Base-by-base conservation (phyloP, 1,284 basidiomycete genomes). In the Apiotrichum domesticum region DNA sequence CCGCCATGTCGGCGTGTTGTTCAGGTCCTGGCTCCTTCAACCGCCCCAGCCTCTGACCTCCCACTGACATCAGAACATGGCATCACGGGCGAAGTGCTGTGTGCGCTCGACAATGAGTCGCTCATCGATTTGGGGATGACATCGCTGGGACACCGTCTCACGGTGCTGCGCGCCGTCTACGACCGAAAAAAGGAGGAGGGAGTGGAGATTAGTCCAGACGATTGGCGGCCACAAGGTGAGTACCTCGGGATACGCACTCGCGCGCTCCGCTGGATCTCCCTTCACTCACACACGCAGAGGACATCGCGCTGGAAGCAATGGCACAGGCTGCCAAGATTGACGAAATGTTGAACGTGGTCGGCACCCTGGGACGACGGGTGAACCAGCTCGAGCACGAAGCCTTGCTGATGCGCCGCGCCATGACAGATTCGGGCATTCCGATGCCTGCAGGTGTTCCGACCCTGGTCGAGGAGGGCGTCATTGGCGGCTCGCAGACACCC, bases 211-310 rank as follows among this genome's bases (percentile, higher is more conserved):
- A 88, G 89, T 56, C 80, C 87, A 42, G 88, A 90, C 62, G 84
- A 91, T 66, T 97, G 93, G 77, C 82, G 91, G 33, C 93, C 93
- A 29, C 90, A 89, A 64, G 93, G 92, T 92, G 72, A 70, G 88
- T 78, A n/a, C 8, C 7, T 2, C 6, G 34, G 9, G 6, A 15
- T n/a, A 32, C 46, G 29, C 10, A 47, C 37, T 6, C 29, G 21
- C 21, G 21, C 21, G 21, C 21, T 21, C 21, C 21, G 21, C 21
- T 21, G 21, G 21, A 21, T 21, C 21, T 21, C 21, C 21, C 21
- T 21, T 21, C 21, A 21, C 21, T 21, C 21, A 21, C 21, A 21
- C 21, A 21, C 13, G 40, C 52, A 66, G 68, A 68, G 14, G 63
- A 62, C 32, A 57, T 58, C 6, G 55, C 57, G 4, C 13, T 62